Base-by-base conservation (phyloP, 495 filamentous ascomycete species). In the Aspergillus leporis region DNA sequence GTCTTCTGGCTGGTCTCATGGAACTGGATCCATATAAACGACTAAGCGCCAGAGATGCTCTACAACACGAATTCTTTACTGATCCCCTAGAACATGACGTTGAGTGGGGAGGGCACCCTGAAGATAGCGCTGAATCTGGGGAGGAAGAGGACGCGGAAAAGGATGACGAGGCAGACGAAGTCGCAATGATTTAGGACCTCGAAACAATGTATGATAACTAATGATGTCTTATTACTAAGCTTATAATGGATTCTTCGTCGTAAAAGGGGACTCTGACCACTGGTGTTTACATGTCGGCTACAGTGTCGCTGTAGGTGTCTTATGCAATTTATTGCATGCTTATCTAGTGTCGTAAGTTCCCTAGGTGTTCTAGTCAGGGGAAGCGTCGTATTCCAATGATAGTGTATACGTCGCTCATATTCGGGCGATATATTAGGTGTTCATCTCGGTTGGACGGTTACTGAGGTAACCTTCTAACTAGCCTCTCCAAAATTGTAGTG, bases 401-500 rank as follows among this genome's bases (percentile, higher is more conserved):
- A 3, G 34, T 38, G 10, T 38, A 38, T 38, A 10, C 6, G 7
- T 38, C 34, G 34, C 34, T 9, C 30, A 32, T 32, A 32, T 41
- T 41, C 12, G n/a, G 14, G n/a, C 4, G 5, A 4, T 16, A 41
- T 5, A 45, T 5, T 45, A 21, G 3, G 19, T 45, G 19, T 45
- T 21, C 19, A 22, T 22, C 4, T 22, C n/a, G n/a, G 14, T 45
- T 7, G 14, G 34, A 13, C 34, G 7, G n/a, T n/a, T 38, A 14
- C 21, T 45, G 16, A 19, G 3, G 43, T 47, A 13, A 47, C 12
- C 21, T 10, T 48, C 56, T 67, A 83, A 31, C 58, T 59, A 2
- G 78, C 80, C 68, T 92, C 88, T n/a, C 85, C 85, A 77, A 93
- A 92, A 69, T 90, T 80, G 51, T 76, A 78, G 69, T 93, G 90